A percentile compares a stretch with the other conserved stretches of the same genome.
Evolutionary conservation across 1,139 yeast genomes (phyloP).

Genomic region (Debaryomyces robertsiae): DNA sequence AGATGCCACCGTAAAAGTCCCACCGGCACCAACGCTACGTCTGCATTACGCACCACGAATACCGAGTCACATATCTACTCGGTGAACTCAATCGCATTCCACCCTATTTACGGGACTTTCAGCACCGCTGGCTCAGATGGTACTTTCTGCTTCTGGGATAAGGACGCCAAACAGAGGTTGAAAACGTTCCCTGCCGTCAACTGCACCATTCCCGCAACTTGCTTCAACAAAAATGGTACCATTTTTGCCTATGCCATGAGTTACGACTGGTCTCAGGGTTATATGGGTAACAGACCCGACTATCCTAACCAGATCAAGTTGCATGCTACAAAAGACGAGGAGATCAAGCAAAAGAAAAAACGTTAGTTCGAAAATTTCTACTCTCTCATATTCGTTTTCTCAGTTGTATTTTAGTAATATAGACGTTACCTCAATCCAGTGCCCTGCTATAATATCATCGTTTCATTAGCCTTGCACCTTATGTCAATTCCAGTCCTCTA

Average conservation of each 20-base stretch:
- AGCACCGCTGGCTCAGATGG: slow-evolving; percentile 97
- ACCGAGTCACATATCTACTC: slow-evolving; percentile 65
- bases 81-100: slow-evolving; percentile 80
- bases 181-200: slow-evolving; percentile 77
- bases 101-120: slow-evolving; percentile 89
- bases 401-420: slow-evolving; percentile 7
- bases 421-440: slow-evolving; percentile 1
- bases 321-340: slow-evolving; percentile 85
- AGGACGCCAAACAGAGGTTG: slow-evolving; percentile 85
- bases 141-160: slow-evolving; percentile 94
- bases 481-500: too few relatives aligned
- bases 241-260: slow-evolving; percentile 91
- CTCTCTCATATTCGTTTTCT: slow-evolving; percentile 1
- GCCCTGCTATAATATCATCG: too few relatives aligned
- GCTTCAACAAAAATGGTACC: slow-evolving; percentile 80
- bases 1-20: slow-evolving; percentile 82
- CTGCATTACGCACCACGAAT: slow-evolving; percentile 33
- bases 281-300: slow-evolving; percentile 73
- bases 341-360: slow-evolving; percentile 77
- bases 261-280: slow-evolving; percentile 95
- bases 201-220: slow-evolving; percentile 73
- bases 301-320: slow-evolving; percentile 76
- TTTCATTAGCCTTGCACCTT: too few relatives aligned
- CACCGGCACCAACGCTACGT: slow-evolving; percentile 31
- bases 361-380: slow-evolving; percentile 15